phyloP scores from a whole-genome alignment of 2,329 filamentous ascomycete genomes.

The Colletotrichum lini region DNA sequence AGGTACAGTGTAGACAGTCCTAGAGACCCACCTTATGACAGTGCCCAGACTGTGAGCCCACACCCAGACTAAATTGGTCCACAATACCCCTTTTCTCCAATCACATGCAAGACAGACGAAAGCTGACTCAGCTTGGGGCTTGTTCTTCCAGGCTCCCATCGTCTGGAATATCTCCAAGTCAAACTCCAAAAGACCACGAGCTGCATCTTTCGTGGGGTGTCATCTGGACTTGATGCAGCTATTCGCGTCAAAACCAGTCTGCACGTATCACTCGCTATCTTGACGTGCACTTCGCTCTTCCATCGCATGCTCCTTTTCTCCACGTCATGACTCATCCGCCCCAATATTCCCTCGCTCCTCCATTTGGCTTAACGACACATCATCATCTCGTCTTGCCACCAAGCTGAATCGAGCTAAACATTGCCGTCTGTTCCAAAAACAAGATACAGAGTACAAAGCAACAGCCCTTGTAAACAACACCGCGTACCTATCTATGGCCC shows the following conservation, averaged over 20 bases:
- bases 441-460: background rate
- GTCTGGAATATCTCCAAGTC: background rate
- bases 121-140: background rate
- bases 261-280: background rate
- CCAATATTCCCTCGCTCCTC: background rate
- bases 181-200: background rate
- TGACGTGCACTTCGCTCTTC: background rate
- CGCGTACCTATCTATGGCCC: background rate
- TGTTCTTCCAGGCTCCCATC: background rate
- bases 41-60: background rate
- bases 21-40: background rate
- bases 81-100: background rate
- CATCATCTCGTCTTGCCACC: background rate
- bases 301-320: background rate
- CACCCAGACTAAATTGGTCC: rapidly evolving
- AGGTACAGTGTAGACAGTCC: too few relatives aligned
- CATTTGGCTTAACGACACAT: background rate
- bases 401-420: background rate
- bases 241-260: background rate
- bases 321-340: constrained; percentile 18
- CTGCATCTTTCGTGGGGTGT: too few relatives aligned
- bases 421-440: background rate
- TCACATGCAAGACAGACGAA: background rate
- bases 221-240: background rate
- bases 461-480: background rate